Evolutionary conservation across 169 alveolate species (phyloP).

Genomic region (Besnoitia besnoiti): DNA sequence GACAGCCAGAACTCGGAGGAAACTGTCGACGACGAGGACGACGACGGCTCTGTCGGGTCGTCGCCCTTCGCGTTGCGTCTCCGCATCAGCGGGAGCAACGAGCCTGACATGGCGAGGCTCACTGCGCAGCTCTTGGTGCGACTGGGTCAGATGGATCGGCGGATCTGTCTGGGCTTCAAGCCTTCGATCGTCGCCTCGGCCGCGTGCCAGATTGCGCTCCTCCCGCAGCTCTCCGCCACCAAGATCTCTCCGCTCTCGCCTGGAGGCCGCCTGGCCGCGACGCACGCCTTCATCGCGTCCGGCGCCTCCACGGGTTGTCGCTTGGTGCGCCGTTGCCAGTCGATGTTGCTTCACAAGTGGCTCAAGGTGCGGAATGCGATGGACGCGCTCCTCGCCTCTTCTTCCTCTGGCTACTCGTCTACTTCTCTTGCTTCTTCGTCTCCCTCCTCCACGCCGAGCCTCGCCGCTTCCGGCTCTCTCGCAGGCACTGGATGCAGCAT

Average conservation of each 20-base stretch:
- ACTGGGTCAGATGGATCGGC: conserved; percentile 35
- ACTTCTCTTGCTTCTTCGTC: neutral
- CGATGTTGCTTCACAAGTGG: conserved; percentile 60
- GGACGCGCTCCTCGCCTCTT: neutral
- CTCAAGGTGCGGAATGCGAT: conserved; percentile 31
- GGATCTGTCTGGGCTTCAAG: conserved; percentile 39
- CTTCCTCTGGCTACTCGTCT: neutral
- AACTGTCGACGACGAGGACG: neutral
- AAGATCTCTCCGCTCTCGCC: conserved; percentile 37
- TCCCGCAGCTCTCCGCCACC: conserved; percentile 37
- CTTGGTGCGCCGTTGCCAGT: conserved; percentile 55
- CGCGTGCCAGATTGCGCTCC: conserved; percentile 48
- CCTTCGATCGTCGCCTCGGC: conserved; percentile 61
- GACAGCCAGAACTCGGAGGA: neutral
- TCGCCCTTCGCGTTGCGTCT: conserved; percentile 34
- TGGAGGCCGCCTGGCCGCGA: conserved; percentile 38
- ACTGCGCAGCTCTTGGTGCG: conserved; percentile 57
- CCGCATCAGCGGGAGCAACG: conserved; percentile 57
- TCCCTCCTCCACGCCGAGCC: neutral
- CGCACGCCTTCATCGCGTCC: conserved; percentile 47
- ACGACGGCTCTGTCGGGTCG: neutral
- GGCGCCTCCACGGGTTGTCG: conserved; percentile 43
- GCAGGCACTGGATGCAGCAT: conserved; percentile 1
- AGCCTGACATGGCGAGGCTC: conserved; percentile 41
- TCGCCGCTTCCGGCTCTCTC: neutral